phyloP scores from a whole-genome alignment of 2,329 filamentous ascomycete species.

The Daldinia sp. region DNA sequence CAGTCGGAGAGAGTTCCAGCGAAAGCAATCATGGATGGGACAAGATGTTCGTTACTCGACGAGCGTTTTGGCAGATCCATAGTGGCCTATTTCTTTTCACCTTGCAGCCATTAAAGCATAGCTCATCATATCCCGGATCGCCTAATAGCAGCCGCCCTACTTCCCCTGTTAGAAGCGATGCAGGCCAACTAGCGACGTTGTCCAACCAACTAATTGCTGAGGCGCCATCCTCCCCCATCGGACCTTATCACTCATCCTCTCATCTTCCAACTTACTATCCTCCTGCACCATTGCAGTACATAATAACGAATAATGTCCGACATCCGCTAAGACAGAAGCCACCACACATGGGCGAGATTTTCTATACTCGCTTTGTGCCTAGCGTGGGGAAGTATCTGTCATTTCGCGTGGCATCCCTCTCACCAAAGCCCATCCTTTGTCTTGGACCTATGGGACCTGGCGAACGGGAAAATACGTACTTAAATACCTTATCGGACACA shows the following conservation, averaged over 20 bases:
- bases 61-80: constrained; percentile 93
- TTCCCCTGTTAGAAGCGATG: constrained; percentile 60
- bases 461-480: constrained; percentile 56
- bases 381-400: constrained; percentile 86
- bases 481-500: constrained; percentile 63
- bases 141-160: constrained; percentile 65
- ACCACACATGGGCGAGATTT: constrained; percentile 87
- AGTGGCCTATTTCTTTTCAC: constrained; percentile 90
- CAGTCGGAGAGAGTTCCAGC: constrained; percentile 74
- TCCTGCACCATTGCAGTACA: constrained; percentile 84
- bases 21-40: constrained; percentile 76
- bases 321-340: constrained; percentile 92
- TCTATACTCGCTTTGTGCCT: constrained; percentile 89
- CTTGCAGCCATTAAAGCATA: constrained; percentile 68
- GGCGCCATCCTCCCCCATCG: constrained; percentile 60
- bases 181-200: constrained; percentile 47
- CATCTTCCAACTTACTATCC: constrained; percentile 94
- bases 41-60: constrained; percentile 83
- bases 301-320: constrained; percentile 79
- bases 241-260: constrained; percentile 84
- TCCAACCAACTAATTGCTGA: constrained; percentile 51
- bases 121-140: constrained; percentile 62
- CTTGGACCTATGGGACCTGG: constrained; percentile 66
- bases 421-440: constrained; percentile 72
- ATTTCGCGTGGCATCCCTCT: constrained; percentile 84